Evolutionary conservation across 2,329 filamentous ascomycete genomes (phyloP), one percentile per base, ranked within the genome.

Genomic region (Leptoxyphium fumago): DNA sequence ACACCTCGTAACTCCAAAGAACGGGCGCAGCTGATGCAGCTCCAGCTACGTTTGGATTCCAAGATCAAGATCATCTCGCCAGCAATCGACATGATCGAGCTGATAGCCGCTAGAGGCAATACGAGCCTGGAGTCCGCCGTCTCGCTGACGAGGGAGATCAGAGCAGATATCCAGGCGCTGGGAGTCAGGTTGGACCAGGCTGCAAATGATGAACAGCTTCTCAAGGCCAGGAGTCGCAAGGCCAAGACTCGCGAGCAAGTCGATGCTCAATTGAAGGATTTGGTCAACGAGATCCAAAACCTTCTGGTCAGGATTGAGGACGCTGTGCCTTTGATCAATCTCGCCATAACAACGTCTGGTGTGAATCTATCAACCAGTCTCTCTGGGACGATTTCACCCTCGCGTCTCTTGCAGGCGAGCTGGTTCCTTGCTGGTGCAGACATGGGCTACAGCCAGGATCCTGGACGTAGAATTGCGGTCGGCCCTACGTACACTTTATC

Each of bases 41-140:
- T 95, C 10, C 86, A 93, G 57, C 71, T 77, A 43, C 74, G 81
- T 1, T 71, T 96, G 3, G 77, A 94, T 54, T 79, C 75, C 61
- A 96, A 94, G 62, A 94, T 96, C 55, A 82, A 85, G 78, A 85
- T 94, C 51, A 80, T 95, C 39, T 87, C 86, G 10, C 88, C 88
- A 1, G 84, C 86, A 9, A 89, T 94, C 56, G 86, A 94, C 59
- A 79, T 94, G 70, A 86, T 94, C 54, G 85, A 94, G 61, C 74
- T 95, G 54, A 91, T 91, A 28, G 78, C 80, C 47, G 80, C 81
- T 29, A 74, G 80, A 48, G 81, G 81, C n/a, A 84, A 85, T 50
- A 84, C 80, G 0, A 81, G 79, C 29, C 73, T 98, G 0, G 87
- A 94, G 59, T 88, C 85, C 32, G 88, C 89, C 1, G 78, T 93